Percentiles rank a stretch among this genome's conserved stretches.
phyloP scores from a whole-genome alignment of 148 eudicot species.

The Fallopia convolvulus region DNA sequence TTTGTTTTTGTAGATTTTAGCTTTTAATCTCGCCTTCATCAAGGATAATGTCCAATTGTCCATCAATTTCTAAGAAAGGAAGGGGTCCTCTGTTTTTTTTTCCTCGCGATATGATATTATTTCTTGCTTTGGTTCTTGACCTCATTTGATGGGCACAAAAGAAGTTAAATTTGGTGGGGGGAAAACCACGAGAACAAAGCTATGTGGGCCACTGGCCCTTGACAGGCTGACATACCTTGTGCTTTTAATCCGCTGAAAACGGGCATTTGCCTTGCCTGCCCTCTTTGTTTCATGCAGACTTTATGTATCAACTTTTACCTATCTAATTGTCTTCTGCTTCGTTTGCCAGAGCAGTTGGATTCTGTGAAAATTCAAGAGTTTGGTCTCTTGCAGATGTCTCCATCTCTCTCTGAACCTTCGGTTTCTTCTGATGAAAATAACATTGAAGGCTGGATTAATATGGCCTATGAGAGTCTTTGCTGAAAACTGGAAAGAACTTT shows the following conservation, averaged over 20 bases:
- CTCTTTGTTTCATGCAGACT: not conserved
- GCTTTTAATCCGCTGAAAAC: not conserved
- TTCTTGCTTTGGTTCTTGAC: not conserved
- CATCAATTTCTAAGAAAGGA: not conserved
- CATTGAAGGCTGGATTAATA: no score
- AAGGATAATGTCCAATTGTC: not conserved
- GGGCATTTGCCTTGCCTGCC: not conserved
- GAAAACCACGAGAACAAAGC: not conserved
- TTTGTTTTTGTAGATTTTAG: not conserved
- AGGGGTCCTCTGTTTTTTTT: not conserved
- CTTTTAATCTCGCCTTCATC: not conserved
- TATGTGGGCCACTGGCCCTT: not conserved
- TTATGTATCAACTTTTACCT: not conserved
- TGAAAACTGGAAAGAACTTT: not conserved
- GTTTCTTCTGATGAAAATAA: not conserved
- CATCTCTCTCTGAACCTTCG: not conserved
- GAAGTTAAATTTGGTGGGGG: not conserved
- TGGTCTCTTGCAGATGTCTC: not conserved
- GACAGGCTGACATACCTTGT: not conserved
- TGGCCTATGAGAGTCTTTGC: not conserved
- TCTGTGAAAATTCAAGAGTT: not conserved
- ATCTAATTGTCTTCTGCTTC: not conserved
- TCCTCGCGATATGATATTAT: not conserved
- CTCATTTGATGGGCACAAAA: not conserved
- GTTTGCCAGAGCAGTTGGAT: conserved; percentile 1